phyloP scores from a whole-genome alignment of 495 filamentous ascomycete species.

The Xylaria curta region DNA sequence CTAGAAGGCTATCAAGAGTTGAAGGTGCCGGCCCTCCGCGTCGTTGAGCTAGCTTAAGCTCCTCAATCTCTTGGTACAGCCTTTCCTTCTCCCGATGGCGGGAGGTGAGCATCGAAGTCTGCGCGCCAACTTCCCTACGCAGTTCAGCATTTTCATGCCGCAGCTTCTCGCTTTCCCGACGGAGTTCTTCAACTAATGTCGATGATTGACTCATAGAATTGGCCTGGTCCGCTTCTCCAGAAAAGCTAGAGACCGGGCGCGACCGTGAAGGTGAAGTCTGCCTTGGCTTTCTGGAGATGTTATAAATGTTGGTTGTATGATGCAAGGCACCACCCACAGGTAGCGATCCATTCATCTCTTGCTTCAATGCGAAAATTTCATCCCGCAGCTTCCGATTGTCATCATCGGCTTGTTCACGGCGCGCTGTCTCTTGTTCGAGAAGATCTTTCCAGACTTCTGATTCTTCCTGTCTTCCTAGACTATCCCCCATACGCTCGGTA shows the following conservation, averaged over 20 bases:
- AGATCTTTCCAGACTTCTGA: slow-evolving; percentile 94
- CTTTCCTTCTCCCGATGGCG: slow-evolving; percentile 93
- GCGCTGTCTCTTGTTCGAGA: slow-evolving; percentile 88
- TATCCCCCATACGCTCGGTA: slow-evolving; percentile 61
- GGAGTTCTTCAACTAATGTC: slow-evolving; percentile 70
- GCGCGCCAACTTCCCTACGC: slow-evolving; percentile 88
- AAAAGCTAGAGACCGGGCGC: slow-evolving; percentile 66
- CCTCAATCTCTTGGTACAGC: slow-evolving; percentile 95
- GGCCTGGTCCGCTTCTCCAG: slow-evolving; percentile 60
- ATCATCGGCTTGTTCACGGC: slow-evolving; percentile 88
- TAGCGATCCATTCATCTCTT: slow-evolving; percentile 56
- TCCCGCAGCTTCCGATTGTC: slow-evolving; percentile 86
- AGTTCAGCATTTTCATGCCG: slow-evolving; percentile 93
- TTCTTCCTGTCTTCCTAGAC: slow-evolving; percentile 81
- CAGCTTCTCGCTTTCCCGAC: slow-evolving; percentile 73
- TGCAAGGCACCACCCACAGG: slow-evolving; percentile 47
- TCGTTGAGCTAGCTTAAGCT: slow-evolving; percentile 85
- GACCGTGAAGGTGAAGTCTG: slow-evolving; percentile 64
- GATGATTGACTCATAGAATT: slow-evolving; percentile 63
- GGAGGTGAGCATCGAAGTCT: slow-evolving; percentile 97
- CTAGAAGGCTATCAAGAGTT: slow-evolving; percentile 88
- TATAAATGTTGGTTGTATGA: slow-evolving; percentile 66
- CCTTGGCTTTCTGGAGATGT: slow-evolving; percentile 65
- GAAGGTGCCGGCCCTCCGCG: slow-evolving; percentile 64
- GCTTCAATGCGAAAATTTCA: slow-evolving; percentile 77